Conservation (phyloP, 441 rosid species). For the Mallotus japonicus region DNA sequence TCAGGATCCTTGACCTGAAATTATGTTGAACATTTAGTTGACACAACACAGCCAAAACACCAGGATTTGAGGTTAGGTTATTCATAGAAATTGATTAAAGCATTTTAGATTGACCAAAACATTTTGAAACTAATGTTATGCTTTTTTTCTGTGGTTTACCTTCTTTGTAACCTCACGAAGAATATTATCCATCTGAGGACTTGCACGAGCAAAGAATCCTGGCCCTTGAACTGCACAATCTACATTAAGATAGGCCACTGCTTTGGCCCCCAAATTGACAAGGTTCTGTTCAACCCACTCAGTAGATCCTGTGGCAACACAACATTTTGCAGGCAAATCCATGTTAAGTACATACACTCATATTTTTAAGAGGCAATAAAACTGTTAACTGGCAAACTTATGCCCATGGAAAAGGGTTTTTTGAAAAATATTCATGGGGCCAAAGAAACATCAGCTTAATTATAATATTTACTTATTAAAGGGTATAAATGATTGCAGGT, state of each 20-base stretch:
- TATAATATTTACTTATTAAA: neutral
- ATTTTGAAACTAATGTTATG: neutral
- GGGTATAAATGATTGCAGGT: neutral
- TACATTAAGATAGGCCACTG: conserved; percentile 85
- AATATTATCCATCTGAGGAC: conserved; percentile 84
- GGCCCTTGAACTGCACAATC: conserved; percentile 98
- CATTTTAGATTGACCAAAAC: conserved; percentile 6
- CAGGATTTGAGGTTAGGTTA: conserved; percentile 8
- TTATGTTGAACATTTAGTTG: neutral
- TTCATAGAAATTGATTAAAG: conserved; percentile 5
- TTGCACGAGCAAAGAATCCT: conserved; percentile 77
- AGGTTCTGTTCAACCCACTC: conserved; percentile 97
- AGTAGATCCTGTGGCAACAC: conserved; percentile 57
- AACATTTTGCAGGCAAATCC: neutral
- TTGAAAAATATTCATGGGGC: neutral
- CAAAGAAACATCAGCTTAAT: neutral
- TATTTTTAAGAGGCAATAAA: neutral
- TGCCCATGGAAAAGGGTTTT: neutral
- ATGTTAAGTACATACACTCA: neutral
- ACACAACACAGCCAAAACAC: neutral
- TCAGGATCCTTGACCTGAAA: conserved; percentile 84
- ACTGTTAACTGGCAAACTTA: neutral
- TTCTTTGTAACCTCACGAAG: conserved; percentile 64
- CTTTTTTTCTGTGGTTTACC: conserved; percentile 35
- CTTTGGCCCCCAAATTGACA: conserved; percentile 72